Evolutionary conservation across 306 rosid species (phyloP).

Genomic region (Trifolium fragiferum): DNA sequence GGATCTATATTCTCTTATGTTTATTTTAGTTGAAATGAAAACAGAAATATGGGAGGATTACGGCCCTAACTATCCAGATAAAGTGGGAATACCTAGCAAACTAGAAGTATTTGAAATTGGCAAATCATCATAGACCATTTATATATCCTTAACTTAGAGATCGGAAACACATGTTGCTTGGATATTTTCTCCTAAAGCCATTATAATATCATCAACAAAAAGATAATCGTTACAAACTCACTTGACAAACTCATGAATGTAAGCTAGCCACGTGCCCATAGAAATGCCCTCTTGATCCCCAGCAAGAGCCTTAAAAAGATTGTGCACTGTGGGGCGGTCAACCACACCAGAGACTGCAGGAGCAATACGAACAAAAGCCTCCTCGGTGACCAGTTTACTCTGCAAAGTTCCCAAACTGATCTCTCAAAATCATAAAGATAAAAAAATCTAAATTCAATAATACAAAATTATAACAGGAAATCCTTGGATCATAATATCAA

Average conservation of each 20-base stretch:
- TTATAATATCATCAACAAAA: constrained; percentile 34
- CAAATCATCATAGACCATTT: constrained; percentile 26
- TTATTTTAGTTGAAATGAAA: too few species aligned
- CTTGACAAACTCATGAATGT: constrained; percentile 82
- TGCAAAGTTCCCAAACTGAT: constrained; percentile 49
- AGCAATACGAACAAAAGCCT: constrained; percentile 88
- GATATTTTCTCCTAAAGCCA: constrained; percentile 24
- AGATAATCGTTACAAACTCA: constrained; percentile 49
- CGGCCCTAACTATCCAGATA: constrained; percentile 28
- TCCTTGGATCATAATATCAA: constrained; percentile 16
- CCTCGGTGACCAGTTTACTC: constrained; percentile 76
- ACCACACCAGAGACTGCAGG: constrained; percentile 86
- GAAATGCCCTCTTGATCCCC: constrained; percentile 81
- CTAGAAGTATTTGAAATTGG: constrained; percentile 27
- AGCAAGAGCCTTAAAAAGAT: constrained; percentile 84
- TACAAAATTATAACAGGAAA: constrained; percentile 6
- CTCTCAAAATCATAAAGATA: constrained; percentile 35
- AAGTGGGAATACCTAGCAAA: constrained; percentile 28
- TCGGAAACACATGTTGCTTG: constrained; percentile 16
- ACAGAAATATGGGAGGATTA: too few species aligned
- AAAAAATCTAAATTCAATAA: constrained; percentile 24
- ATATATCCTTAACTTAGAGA: neutral
- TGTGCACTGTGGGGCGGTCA: constrained; percentile 78
- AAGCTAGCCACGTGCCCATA: constrained; percentile 76
- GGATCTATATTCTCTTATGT: too few species aligned